phyloP scores from a whole-genome alignment of 768 basidiomycete genomes.

The Postia placenta region DNA sequence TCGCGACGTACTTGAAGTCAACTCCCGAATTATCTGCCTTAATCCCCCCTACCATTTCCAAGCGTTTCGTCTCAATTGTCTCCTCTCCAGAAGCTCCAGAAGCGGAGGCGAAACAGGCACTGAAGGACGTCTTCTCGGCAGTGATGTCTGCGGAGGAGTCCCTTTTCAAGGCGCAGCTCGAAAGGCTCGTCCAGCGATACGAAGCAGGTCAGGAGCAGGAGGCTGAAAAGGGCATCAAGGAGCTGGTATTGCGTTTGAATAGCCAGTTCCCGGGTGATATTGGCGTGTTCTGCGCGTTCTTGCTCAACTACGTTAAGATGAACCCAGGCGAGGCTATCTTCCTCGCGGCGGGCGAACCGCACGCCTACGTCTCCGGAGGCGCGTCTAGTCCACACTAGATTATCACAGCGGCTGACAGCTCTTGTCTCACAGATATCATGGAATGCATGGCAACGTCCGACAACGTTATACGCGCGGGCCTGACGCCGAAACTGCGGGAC shows the following conservation, averaged over 20 bases:
- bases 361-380: conserved; percentile 95
- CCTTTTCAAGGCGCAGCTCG: conserved; percentile 48
- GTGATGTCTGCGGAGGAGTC: conserved; percentile 75
- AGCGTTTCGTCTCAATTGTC: conserved; percentile 45
- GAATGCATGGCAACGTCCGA: conserved; percentile 99
- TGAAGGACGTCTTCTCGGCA: conserved; percentile 74
- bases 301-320: conserved; percentile 82
- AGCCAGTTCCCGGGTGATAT: conserved; percentile 87
- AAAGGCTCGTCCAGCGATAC: conserved; percentile 58
- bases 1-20: conserved; percentile 56
- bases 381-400: conserved; percentile 16
- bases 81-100: conserved; percentile 35
- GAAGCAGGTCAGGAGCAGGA: conserved; percentile 31
- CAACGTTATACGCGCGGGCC: conserved; percentile 96
- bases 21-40: conserved; percentile 77
- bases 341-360: conserved; percentile 92
- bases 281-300: conserved; percentile 86
- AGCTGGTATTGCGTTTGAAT: conserved; percentile 58
- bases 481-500: conserved; percentile 95
- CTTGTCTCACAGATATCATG: conserved; percentile 70
- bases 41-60: conserved; percentile 50
- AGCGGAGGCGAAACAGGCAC: conserved; percentile 47
- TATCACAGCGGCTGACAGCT: neutral
- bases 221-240: conserved; percentile 42
- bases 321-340: conserved; percentile 88